Percentiles rank a stretch among this genome's conserved stretches.
phyloP scores from a whole-genome alignment of 2,329 filamentous ascomycete genomes.

The Paraphoma sp. region DNA sequence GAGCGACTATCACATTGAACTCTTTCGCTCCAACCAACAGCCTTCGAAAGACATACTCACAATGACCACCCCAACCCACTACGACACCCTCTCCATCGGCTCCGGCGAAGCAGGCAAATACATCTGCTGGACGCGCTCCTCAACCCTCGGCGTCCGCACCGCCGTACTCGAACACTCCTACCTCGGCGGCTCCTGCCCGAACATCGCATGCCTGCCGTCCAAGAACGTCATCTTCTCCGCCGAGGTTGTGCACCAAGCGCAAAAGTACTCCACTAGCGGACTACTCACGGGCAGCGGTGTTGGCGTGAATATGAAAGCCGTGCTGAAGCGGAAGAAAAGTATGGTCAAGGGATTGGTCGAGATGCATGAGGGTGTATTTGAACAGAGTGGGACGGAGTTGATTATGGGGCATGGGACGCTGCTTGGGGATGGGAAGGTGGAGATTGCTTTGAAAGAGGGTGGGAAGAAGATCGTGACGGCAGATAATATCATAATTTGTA shows the following conservation, averaged over 20 bases:
- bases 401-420: constrained; percentile 10
- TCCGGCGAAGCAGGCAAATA: constrained; percentile 18
- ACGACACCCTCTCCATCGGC: constrained; percentile 21
- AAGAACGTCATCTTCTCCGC: constrained; percentile 19
- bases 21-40: no score
- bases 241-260: constrained; percentile 6
- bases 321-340: constrained; percentile 10
- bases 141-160: constrained; percentile 8
- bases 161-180: constrained; percentile 18
- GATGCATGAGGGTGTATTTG: constrained; percentile 15
- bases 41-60: neutral
- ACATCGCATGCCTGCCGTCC: constrained; percentile 18
- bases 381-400: constrained; percentile 11
- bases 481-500: constrained; percentile 21
- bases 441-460: constrained; percentile 10
- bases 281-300: constrained; percentile 1
- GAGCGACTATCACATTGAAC: no score
- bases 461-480: constrained; percentile 15
- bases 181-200: constrained; percentile 20
- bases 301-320: constrained; percentile 8
- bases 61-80: constrained; percentile 10
- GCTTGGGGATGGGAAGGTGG: constrained; percentile 5
- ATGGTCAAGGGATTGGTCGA: constrained; percentile 18
- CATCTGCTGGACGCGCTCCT: constrained; percentile 16
- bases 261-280: constrained; percentile 8